These are phyloP conservation scores for Medicago lupulina DNA, from an alignment of 306 rosid genomes.

Conservation along the genomic window DNA sequence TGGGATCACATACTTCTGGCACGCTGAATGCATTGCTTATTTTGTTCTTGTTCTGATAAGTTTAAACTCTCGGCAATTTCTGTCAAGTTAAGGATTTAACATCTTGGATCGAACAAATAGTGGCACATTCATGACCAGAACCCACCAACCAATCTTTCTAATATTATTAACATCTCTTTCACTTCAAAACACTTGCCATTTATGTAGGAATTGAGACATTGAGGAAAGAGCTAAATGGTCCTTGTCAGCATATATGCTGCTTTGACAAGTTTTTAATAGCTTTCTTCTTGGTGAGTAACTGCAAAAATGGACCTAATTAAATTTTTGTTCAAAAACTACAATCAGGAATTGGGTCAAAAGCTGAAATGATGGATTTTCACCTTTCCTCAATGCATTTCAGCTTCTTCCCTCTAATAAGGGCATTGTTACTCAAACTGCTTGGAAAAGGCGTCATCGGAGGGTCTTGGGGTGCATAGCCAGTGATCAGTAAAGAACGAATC, in stretches of 20 bases:
- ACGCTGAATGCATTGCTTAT: no score
- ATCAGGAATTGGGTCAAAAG: neutral
- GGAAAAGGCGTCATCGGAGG: neutral
- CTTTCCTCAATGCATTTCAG: neutral
- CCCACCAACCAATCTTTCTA: neutral
- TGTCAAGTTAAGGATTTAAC: neutral
- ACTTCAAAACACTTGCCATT: neutral
- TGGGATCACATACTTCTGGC: no score
- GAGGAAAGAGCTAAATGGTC: no score
- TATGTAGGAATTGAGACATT: no score
- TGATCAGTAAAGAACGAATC: neutral
- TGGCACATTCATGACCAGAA: neutral
- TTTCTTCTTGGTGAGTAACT: neutral
- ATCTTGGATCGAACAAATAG: no score
- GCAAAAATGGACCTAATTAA: neutral
- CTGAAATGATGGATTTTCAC: neutral
- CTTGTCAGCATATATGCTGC: no score
- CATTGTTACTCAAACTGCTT: neutral
- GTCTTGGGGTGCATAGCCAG: slow-evolving; percentile 1
- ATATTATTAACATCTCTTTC: neutral
- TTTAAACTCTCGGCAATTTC: neutral
- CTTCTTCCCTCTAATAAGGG: neutral
- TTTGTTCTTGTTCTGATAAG: no score
- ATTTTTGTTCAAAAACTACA: neutral
- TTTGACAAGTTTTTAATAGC: no score